Evolutionary conservation across 768 basidiomycete species (phyloP).

Genomic region (Termitomyces sp.): DNA sequence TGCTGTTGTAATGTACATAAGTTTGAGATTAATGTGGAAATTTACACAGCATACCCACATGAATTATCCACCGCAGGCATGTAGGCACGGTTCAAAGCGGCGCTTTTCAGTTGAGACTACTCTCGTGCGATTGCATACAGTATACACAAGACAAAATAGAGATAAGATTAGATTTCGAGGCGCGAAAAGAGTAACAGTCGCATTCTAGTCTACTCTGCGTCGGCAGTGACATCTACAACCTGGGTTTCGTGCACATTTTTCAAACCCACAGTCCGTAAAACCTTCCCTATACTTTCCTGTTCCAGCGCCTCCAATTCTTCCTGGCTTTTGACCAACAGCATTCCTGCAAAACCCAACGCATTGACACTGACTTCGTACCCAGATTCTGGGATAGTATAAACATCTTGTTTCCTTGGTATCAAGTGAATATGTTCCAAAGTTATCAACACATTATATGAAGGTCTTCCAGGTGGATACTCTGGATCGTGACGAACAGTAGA

Average conservation of each 20-base stretch:
- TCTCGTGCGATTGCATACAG: too few relatives aligned
- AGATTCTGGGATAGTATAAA: constrained; percentile 43
- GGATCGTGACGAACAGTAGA: constrained; percentile 66
- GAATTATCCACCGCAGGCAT: constrained; percentile 5
- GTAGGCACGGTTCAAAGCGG: neutral
- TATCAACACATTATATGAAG: constrained; percentile 80
- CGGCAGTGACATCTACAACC: constrained; percentile 36
- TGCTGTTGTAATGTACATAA: neutral
- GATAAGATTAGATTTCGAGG: constrained; percentile 7
- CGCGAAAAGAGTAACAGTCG: neutral
- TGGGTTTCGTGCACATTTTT: constrained; percentile 65
- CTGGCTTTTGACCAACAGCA: constrained; percentile 82
- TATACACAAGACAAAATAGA: constrained; percentile 6
- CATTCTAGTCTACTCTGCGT: constrained; percentile 6
- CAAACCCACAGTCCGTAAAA: constrained; percentile 60
- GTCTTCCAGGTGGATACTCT: constrained; percentile 53
- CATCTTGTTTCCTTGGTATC: constrained; percentile 70
- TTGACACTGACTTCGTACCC: constrained; percentile 70
- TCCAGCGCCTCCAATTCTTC: constrained; percentile 67
- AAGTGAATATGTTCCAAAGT: constrained; percentile 82
- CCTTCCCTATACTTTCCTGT: constrained; percentile 53
- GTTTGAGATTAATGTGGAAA: neutral
- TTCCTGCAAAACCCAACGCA: constrained; percentile 84
- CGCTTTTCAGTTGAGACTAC: too few relatives aligned
- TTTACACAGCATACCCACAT: neutral